Conservation (phyloP, 2,329 filamentous ascomycete species). For the Fusarium tricinctum region DNA sequence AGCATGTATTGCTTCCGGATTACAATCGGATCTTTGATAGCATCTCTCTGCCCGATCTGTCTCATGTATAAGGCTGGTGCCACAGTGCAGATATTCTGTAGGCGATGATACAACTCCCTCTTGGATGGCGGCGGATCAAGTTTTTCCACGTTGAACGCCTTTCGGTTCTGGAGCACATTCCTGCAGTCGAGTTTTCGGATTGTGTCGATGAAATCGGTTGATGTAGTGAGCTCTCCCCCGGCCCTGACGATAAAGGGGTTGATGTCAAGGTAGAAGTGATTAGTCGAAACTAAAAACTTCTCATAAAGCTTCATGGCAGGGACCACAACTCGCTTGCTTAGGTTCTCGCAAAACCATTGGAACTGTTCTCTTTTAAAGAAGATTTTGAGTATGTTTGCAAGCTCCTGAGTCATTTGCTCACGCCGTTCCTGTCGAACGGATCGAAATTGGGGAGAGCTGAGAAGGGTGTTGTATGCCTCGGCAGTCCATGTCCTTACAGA, state of each 20-base stretch:
- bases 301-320: slow-evolving; percentile 57
- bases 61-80: slow-evolving; percentile 56
- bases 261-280: slow-evolving; percentile 56
- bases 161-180: slow-evolving; percentile 56
- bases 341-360: slow-evolving; percentile 42
- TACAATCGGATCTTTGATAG: slow-evolving; percentile 52
- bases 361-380: slow-evolving; percentile 49
- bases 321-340: slow-evolving; percentile 50
- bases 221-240: slow-evolving; percentile 44
- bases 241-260: slow-evolving; percentile 51
- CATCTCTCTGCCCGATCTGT: slow-evolving; percentile 53
- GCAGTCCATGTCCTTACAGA: slow-evolving; percentile 56
- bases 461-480: slow-evolving; percentile 55
- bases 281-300: slow-evolving; percentile 56
- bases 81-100: slow-evolving; percentile 55
- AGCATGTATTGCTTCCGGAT: slow-evolving; percentile 57
- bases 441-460: slow-evolving; percentile 52
- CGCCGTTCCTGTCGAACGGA: slow-evolving; percentile 43
- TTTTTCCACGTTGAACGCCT: slow-evolving; percentile 53
- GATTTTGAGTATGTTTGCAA: slow-evolving; percentile 49
- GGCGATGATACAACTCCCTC: slow-evolving; percentile 51
- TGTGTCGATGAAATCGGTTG: slow-evolving; percentile 52
- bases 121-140: slow-evolving; percentile 51
- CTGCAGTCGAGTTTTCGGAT: slow-evolving; percentile 53
- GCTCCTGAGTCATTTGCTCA: slow-evolving; percentile 49